These are phyloP conservation scores for Podospora comata DNA, from an alignment of 495 filamentous ascomycete genomes.

Conservation along the genomic window DNA sequence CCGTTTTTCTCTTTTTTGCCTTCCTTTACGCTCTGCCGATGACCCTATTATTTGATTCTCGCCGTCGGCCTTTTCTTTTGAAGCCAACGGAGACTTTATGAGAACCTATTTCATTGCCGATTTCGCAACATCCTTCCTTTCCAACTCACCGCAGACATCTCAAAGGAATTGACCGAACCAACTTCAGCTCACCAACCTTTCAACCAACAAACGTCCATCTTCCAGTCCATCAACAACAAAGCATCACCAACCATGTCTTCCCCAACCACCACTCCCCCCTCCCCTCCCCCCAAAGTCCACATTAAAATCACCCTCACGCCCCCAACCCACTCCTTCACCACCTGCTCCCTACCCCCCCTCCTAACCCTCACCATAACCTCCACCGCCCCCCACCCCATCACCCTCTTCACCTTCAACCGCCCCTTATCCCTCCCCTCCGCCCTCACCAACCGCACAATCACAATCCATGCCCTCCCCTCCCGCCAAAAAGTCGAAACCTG, in stretches of 20 bases:
- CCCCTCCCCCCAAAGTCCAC: not conserved
- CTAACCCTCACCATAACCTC: not conserved
- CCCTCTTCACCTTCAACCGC: not conserved
- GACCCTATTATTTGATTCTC: not conserved
- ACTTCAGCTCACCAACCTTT: not conserved
- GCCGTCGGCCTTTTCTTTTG: not conserved
- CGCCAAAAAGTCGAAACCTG: not conserved
- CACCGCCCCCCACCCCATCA: not conserved
- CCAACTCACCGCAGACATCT: too few species aligned
- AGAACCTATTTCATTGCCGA: too few species aligned
- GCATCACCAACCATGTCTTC: not conserved
- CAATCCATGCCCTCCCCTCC: not conserved
- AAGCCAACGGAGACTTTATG: too few species aligned
- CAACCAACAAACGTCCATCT: not conserved
- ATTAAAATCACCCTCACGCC: not conserved
- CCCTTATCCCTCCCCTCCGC: not conserved
- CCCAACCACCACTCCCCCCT: not conserved
- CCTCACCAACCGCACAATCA: not conserved
- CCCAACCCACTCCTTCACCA: not conserved
- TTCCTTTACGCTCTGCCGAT: not conserved
- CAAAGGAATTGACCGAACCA: too few species aligned
- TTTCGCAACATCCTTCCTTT: too few species aligned
- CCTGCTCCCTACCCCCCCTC: not conserved
- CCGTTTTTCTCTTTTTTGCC: not conserved
- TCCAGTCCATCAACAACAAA: not conserved